Evolutionary conservation across 129 eudicot genomes (phyloP).

Genomic region (Flaveria ramosissima): DNA sequence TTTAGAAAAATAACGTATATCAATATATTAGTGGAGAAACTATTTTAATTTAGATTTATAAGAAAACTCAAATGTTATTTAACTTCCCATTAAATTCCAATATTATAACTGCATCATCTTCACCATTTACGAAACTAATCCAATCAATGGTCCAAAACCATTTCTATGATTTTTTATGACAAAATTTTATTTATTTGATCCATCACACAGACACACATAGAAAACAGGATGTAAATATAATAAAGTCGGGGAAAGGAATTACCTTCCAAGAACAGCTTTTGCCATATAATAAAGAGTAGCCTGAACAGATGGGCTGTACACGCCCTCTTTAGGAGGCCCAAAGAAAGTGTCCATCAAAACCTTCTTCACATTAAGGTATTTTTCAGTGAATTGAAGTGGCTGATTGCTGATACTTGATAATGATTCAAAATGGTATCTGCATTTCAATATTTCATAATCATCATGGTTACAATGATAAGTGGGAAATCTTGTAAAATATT

Average conservation of each 20-base stretch:
- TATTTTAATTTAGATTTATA: too few species aligned
- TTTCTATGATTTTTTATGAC: too few species aligned
- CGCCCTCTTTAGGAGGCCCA: conserved; percentile 85
- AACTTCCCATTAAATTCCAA: too few species aligned
- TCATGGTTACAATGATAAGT: background rate
- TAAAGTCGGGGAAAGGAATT: conserved; percentile 2
- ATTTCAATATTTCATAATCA: conserved; percentile 27
- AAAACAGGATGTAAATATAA: background rate
- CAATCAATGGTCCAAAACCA: too few species aligned
- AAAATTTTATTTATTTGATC: background rate
- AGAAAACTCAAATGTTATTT: too few species aligned
- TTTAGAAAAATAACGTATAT: too few species aligned
- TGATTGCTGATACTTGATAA: conserved; percentile 53
- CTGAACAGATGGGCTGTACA: conserved; percentile 98
- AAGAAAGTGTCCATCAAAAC: conserved; percentile 73
- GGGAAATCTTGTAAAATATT: background rate
- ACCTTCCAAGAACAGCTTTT: conserved; percentile 89
- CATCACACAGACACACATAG: background rate
- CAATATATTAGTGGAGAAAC: too few species aligned
- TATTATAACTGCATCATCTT: too few species aligned
- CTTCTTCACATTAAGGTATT: conserved; percentile 64
- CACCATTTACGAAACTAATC: too few species aligned
- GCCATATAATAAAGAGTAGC: conserved; percentile 89
- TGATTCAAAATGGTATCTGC: conserved; percentile 76
- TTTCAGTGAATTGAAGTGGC: conserved; percentile 61